Base-by-base conservation (phyloP, 2,329 filamentous ascomycete genomes). In the Talaromyces sp. region DNA sequence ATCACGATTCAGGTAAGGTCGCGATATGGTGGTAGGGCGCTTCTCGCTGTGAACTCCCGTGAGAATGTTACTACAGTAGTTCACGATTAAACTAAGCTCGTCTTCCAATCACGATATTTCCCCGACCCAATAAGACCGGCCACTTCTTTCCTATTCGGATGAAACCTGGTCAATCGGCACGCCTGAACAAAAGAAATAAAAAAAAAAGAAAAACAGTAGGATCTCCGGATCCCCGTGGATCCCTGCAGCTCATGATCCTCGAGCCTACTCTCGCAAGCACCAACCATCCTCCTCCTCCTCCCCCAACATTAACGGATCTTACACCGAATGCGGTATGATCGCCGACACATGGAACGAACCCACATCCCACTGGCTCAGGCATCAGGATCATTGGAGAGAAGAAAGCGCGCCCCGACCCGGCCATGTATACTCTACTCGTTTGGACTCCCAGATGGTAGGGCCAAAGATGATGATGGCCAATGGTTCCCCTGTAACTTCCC, bases 151-250 rank as follows among this genome's bases (percentile, higher is more conserved):
- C 46, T 24, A 49, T 32, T 33, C 2, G 10, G 46, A 49, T 49
- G 36, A 49, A 33, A 39, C 49, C 49, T 30, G 49, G 16, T 44
- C 35, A 47, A 50, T 56, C 11, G 32, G 32, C 11, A 13, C 11
- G 32, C 11, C 27, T 3, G n/a, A 29, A 37, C 20, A 46, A 24
- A 36, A 20, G 13, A 22, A 22, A 17, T n/a, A 36, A 11, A 11
- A 29, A 24, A 6, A 11, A 11, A 9, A 36, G 22, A 13, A 30
- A 16, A 24, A 8, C 1, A 1, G n/a, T 11, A 24, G 37, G 36
- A 54, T 57, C 55, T 58, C 55, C 57, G 35, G 61, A 62, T 63
- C 53, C 49, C 39, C 59, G 24, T 57, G 52, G 59, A 51, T 61
- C 59, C 43, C 53, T 55, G 52, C 52, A 57, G 32, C 57, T 52